Evolutionary conservation across 106 monocot species (phyloP).

Genomic region (Dendrobium chrysotoxum): DNA sequence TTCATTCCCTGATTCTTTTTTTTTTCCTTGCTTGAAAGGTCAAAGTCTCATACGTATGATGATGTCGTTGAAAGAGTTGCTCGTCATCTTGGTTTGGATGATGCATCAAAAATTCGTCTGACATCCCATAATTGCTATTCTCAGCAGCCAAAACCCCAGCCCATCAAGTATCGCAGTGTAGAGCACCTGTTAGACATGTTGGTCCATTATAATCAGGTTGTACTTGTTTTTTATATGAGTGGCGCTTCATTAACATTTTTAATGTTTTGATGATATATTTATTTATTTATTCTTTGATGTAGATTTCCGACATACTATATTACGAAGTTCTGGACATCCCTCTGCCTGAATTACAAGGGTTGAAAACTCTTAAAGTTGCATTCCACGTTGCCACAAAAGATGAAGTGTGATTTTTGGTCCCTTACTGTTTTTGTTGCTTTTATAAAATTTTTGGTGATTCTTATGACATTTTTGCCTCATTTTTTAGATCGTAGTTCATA

Average conservation of each 20-base stretch:
- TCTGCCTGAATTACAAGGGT: constrained; percentile 80
- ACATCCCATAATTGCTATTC: constrained; percentile 98
- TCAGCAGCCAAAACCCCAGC: constrained; percentile 97
- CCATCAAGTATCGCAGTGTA: constrained; percentile 89
- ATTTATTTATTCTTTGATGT: constrained; percentile 1
- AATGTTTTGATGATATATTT: neutral
- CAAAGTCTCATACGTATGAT: constrained; percentile 81
- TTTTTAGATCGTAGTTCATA: constrained; percentile 67
- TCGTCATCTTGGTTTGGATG: constrained; percentile 69
- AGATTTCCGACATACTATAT: constrained; percentile 96
- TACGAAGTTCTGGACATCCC: constrained; percentile 98
- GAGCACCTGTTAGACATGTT: constrained; percentile 94
- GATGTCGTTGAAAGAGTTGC: constrained; percentile 94
- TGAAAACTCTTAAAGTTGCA: constrained; percentile 97
- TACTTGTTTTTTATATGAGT: neutral
- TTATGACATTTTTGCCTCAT: neutral
- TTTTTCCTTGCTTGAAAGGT: constrained; percentile 34
- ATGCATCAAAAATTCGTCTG: constrained; percentile 92
- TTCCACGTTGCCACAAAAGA: constrained; percentile 94
- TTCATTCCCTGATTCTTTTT: neutral
- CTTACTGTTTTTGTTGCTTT: neutral
- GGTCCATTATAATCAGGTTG: constrained; percentile 93
- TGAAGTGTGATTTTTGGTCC: constrained; percentile 40
- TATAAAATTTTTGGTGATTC: neutral
- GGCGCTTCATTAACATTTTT: neutral